Base-by-base conservation (phyloP, 2,329 filamentous ascomycete species). In the Pyrenochaeta sp. region DNA sequence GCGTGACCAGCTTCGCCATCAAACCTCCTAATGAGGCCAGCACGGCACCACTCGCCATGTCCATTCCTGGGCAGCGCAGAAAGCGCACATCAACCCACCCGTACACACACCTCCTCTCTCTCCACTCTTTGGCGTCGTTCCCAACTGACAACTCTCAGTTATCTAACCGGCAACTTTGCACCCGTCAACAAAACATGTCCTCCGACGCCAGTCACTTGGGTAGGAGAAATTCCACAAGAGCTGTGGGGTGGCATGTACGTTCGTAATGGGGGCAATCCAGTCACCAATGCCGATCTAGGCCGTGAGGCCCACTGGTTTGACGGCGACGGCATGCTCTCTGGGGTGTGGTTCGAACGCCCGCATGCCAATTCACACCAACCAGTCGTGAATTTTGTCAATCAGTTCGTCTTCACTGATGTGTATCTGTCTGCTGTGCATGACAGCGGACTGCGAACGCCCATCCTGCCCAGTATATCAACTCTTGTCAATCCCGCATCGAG, bases 221-320 rank as follows among this genome's bases (percentile, higher is more conserved):
- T 79, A 1, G 88, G 88, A 6, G 68, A 57, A 0, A 86, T 91
- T 44, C 88, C 89, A 1, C 57, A 75, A n/a, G 88, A 90, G 56
- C 79, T 91, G 35, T 80, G 81, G 7, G 88, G 87, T 1, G 88
- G 88, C 11, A 83, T 91, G 72, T 91, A 91, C 64, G 84, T 91
- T 23, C 84, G 88, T 14, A 91, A 91, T 67, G 88, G 89, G 35
- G 86, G 85, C 23, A 91, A 90, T 63, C 87, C 88, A 5, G 78
- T 88, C 7, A 81, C 81, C 23, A 87, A 90, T 52, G 78, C 83
- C 18, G 83, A 88, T 48, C 70, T 85, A 2, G 82, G 81, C 33
- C 81, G 86, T 58, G 86, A 89, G 66, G 82, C 85, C 7, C 88
- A 91, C 67, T 90, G 87, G 87, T 91, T 91, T 56, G 89, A 91